A percentile compares a stretch with the other conserved stretches of the same genome.
Conservation (phyloP, 495 filamentous ascomycete species). For the Viridothelium virens region DNA sequence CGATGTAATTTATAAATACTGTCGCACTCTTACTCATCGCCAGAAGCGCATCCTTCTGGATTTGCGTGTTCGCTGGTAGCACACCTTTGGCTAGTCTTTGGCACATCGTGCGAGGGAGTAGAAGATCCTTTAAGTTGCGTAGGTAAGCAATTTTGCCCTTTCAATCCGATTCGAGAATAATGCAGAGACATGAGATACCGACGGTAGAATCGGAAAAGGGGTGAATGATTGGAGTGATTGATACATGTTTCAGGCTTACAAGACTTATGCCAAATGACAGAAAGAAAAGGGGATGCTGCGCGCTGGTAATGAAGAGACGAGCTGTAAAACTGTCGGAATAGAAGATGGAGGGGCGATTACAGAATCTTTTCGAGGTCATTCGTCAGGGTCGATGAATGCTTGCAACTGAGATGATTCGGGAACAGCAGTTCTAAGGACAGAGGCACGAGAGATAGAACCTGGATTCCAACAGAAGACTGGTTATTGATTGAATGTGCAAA, state of each 20-base stretch:
- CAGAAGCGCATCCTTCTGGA: conserved; percentile 85
- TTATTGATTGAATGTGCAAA: too few species aligned
- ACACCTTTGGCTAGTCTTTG: conserved; percentile 89
- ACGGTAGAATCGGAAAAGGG: background rate
- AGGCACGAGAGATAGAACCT: too few species aligned
- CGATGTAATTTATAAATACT: conserved; percentile 87
- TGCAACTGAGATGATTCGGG: too few species aligned
- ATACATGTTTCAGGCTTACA: background rate
- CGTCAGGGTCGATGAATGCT: too few species aligned
- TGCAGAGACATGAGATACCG: background rate
- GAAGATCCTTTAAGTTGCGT: conserved; percentile 61
- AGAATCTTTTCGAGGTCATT: too few species aligned
- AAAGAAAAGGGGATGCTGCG: background rate
- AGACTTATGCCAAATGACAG: background rate
- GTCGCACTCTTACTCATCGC: conserved; percentile 90
- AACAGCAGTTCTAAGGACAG: too few species aligned
- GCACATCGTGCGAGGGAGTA: conserved; percentile 87
- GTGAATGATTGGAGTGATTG: background rate
- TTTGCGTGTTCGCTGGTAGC: conserved; percentile 90
- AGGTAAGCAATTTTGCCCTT: conserved; percentile 5
- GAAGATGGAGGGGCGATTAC: too few species aligned
- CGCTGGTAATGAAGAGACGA: background rate
- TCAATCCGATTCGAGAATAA: background rate
- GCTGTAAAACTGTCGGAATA: too few species aligned
- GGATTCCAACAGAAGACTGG: too few species aligned